Evolutionary conservation across 495 filamentous ascomycete species (phyloP).

Genomic region (Daldinia caldariorum): DNA sequence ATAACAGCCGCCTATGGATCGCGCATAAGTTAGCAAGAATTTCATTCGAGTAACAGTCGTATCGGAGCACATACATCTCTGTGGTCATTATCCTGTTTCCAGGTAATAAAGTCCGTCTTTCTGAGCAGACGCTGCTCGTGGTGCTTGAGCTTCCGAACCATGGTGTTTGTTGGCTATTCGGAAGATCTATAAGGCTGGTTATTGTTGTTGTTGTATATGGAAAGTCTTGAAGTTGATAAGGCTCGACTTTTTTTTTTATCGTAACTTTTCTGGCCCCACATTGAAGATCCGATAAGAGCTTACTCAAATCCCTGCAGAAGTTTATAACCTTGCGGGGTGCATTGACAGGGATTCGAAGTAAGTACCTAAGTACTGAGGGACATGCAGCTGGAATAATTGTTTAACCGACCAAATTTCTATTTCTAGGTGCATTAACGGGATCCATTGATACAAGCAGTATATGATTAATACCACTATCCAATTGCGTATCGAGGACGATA

Average conservation of each 20-base stretch:
- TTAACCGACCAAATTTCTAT: slow-evolving; percentile 30
- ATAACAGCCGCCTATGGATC: slow-evolving; percentile 65
- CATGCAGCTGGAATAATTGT: slow-evolving; percentile 33
- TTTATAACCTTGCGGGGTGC: slow-evolving; percentile 17
- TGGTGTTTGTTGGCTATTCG: slow-evolving; percentile 45
- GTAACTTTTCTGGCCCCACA: slow-evolving; percentile 14
- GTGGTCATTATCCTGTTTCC: slow-evolving; percentile 87
- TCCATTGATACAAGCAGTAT: neutral
- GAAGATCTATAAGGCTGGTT: neutral
- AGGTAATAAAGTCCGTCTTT: slow-evolving; percentile 95
- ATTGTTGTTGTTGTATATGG: slow-evolving; percentile 8
- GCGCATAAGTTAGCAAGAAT: slow-evolving; percentile 14
- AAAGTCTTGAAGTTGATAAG: slow-evolving; percentile 15
- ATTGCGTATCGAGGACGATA: slow-evolving; percentile 3
- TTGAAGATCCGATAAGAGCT: slow-evolving; percentile 36
- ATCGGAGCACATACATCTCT: slow-evolving; percentile 61
- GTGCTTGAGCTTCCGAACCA: slow-evolving; percentile 92
- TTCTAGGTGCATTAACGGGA: slow-evolving; percentile 4
- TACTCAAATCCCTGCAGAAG: slow-evolving; percentile 21
- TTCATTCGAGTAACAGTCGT: neutral
- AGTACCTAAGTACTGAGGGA: neutral
- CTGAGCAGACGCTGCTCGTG: slow-evolving; percentile 83
- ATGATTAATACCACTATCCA: neutral
- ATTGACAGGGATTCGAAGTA: neutral
- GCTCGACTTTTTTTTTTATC: slow-evolving; percentile 39